Base-by-base conservation (phyloP, 1,284 basidiomycete species). In the Trichosporon ovoides region DNA sequence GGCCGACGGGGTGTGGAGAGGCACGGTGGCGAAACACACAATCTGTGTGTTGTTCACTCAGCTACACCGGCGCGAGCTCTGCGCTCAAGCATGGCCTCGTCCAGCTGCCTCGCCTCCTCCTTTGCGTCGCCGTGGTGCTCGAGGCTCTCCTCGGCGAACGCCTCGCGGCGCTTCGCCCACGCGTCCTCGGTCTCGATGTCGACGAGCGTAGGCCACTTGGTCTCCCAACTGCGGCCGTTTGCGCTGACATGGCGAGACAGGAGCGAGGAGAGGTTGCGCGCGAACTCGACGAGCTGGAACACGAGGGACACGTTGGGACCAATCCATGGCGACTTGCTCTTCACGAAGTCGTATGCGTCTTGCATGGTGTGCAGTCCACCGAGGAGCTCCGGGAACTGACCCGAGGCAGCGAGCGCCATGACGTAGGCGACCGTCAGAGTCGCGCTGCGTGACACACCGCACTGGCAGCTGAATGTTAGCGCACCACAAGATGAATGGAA, bases 281-380 rank as follows among this genome's bases (percentile, higher is more conserved):
- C 91, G 77, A 94, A 97, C 72, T 96, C 93, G 69, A 95, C 83
- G 38, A 97, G 82, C 79, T 96, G 92, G 82, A 95, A 97, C 76
- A 97, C 95, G 72, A 98, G 86, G 57, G 91, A 91, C 85, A 95
- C 94, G 77, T 98, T 98, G 40, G 95, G 93, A 18, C 92, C 90
- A 61, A 91, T 85, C 81, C 88, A 89, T 72, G 84, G 85, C 71
- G 88, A 91, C 78, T 89, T 92, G 68, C 84, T 81, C 78, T 96
- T 95, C 50, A 94, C 90, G 77, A 85, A 93, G 62, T 87, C 81
- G 78, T 97, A 98, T 37, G 92, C 89, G 55, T 87, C 89, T 74
- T 96, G 91, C 91, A 96, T 96, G 49, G 90, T 78, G 28, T 68
- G 62, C 7, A 87, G 86, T 11, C 91, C 83, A 61, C 90, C 85